Evolutionary conservation across 495 filamentous ascomycete genomes (phyloP), one percentile per base, ranked within the genome.

Genomic region (Amphirosellinia nigrospora): DNA sequence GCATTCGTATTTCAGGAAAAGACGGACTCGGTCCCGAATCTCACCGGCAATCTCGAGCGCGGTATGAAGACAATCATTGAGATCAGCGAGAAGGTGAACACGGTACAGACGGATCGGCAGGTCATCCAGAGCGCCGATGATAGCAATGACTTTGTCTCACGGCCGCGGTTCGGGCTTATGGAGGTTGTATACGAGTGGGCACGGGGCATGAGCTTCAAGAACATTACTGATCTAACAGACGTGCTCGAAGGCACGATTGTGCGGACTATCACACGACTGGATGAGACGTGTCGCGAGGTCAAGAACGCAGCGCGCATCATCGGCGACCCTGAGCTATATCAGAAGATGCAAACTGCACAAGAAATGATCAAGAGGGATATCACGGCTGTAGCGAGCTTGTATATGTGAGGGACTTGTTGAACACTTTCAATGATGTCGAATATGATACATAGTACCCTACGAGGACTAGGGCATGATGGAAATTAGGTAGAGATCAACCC

Each of bases 171-270:
- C 76, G 95, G 94, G 0, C 86, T 99, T 58, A 93, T 96, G 74
- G 96, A 99, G 79, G 96, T 99, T 0, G 96, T 99, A 19, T 97
- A 98, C 78, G 96, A 99, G 81, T 99, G 96, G 96, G 96, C 96
- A 1, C 87, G 92, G 66, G 96, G 96, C 26, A 97, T 98, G 94
- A 92, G 92, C 38, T 99, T 99, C 86, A 97, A 94, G 79, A 94
- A 96, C 64, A 99, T 99, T 73, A 98, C 94, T 0, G 93, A 97
- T 70, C 83, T 99, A 65, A 99, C 96, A 34, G 96, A 99, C 76
- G 95, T 99, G 56, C 88, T 98, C 74, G 96, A 99, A 78, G 96
- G 96, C 0, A 97, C 94, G 0, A 97, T 99, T 80, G 96, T 99
- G 26, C 83, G 96, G 34, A 93, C 93, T 13, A 97, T 99, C 68